These are phyloP conservation scores for Fusarium sp. DNA, from an alignment of 2,329 filamentous ascomycete species.

Conservation along the genomic window DNA sequence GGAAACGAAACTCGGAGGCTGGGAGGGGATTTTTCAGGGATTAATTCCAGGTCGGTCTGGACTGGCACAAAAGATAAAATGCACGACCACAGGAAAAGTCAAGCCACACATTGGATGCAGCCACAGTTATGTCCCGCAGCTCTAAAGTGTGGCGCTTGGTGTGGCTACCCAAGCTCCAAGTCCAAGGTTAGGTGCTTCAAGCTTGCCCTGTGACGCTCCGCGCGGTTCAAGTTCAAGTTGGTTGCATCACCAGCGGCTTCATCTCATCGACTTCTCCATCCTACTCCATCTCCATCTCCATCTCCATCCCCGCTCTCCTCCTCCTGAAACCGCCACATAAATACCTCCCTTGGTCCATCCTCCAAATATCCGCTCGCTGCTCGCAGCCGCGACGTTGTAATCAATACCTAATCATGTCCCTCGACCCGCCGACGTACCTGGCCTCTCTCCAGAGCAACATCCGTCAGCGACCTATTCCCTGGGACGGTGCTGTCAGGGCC, in stretches of 20 bases:
- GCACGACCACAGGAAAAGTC: background rate
- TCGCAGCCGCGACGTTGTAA: conserved; percentile 46
- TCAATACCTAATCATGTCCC: conserved; percentile 71
- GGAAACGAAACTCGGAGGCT: conserved; percentile 40
- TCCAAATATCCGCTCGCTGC: conserved; percentile 27
- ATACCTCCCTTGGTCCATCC: conserved; percentile 16
- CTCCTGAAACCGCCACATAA: conserved; percentile 8
- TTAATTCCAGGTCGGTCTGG: conserved; percentile 25
- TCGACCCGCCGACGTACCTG: conserved; percentile 89
- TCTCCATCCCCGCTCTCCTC: conserved; percentile 10
- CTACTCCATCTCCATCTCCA: conserved; percentile 14
- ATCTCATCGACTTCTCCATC: conserved; percentile 38
- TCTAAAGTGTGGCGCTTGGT: conserved; percentile 23
- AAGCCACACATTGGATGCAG: background rate
- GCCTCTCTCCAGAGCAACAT: conserved; percentile 95
- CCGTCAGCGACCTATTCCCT: conserved; percentile 92
- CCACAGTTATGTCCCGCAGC: background rate
- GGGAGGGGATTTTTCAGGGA: conserved; percentile 35
- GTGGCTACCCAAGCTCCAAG: conserved; percentile 37
- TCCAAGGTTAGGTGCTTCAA: conserved; percentile 21
- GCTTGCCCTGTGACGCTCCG: conserved; percentile 41
- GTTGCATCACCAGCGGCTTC: conserved; percentile 48
- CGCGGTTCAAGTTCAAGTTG: conserved; percentile 37
- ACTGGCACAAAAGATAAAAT: background rate
- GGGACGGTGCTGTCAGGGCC: conserved; percentile 94